Evolutionary conservation across 2,329 filamentous ascomycete species (phyloP), one percentile per base, ranked within the genome.

Genomic region (Penicillium sp.): DNA sequence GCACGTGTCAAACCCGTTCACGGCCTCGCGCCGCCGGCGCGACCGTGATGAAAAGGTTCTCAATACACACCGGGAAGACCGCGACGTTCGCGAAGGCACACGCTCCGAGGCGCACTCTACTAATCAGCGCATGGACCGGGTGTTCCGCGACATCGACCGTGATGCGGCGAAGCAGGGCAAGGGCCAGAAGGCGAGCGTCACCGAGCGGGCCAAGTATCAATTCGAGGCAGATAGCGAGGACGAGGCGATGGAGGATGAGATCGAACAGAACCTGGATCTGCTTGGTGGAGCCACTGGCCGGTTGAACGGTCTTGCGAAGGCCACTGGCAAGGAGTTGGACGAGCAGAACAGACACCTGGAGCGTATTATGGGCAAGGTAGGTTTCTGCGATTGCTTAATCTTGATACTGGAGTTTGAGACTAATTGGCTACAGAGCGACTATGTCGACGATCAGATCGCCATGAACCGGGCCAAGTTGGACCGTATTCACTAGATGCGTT

Each of bases 1-100:
- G 19, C 88, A 91, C 66, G 86, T 92, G 26, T 79, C 80, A 49
- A 91, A 91, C 64, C 88, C 88, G 0, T 90, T 96, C 70, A 94
- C 89, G 0, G 84, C 84, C 13, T 84, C 83, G 58, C 82, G 81
- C 61, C 82, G 87, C 41, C 82, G 81, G 27, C 79, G 80, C 51
- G 84, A 83, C 53, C 81, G 84, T 38, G 89, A 94, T 60, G 79
- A 87, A 47, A 80, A 84, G 51, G 82, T 89, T 41, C 78, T 95
- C 66, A 84, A 87, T 42, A 86, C 86, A 42, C 81, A 85, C 60
- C 77, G 78, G 27, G 67, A 74, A 10, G 83, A 86, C 62, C 80
- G 84, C n/a, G 77, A 78, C 27, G 72, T 77, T 50, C 78, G 81
- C 8, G 82, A 86, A 40, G 78, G 76, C 4, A 85, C 83, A 3